Conservation (phyloP, 768 basidiomycete genomes). For the Cantharellus cinnabarinus region DNA sequence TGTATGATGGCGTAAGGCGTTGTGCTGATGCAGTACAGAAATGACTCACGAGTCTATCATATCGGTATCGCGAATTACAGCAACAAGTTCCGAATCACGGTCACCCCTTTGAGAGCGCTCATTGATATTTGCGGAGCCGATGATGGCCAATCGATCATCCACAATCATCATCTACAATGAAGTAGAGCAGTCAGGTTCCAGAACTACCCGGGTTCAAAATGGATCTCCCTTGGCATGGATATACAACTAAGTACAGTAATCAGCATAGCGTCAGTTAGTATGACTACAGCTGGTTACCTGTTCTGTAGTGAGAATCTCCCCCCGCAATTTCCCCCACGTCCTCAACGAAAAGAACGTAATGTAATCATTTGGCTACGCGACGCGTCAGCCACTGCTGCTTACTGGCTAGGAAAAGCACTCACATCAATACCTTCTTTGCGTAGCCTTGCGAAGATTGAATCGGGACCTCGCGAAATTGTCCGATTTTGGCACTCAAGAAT, state of each 20-base stretch:
- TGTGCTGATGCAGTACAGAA: not conserved
- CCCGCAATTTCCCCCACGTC: constrained; percentile 82
- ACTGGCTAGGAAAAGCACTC: constrained; percentile 13
- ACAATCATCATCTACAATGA: constrained; percentile 39
- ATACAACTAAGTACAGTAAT: constrained; percentile 37
- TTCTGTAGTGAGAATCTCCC: constrained; percentile 70
- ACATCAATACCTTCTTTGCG: constrained; percentile 79
- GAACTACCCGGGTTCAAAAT: not conserved
- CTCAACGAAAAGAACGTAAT: constrained; percentile 79
- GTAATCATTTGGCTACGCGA: constrained; percentile 69
- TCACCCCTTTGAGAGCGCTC: constrained; percentile 91
- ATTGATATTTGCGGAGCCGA: constrained; percentile 94
- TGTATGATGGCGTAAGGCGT: constrained; percentile 15
- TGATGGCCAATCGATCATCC: constrained; percentile 85
- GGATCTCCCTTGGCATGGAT: constrained; percentile 59
- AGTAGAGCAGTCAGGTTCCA: not conserved
- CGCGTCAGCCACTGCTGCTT: not conserved
- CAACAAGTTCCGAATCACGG: constrained; percentile 86
- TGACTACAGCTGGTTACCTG: constrained; percentile 25
- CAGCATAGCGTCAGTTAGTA: not conserved
- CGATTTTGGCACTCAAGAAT: constrained; percentile 91
- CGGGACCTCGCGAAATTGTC: constrained; percentile 68
- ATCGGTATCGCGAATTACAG: constrained; percentile 88
- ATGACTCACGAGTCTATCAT: constrained; percentile 68
- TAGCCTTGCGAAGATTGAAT: constrained; percentile 77